A percentile compares a stretch with the other conserved stretches of the same genome.
Conservation (phyloP, 2,329 filamentous ascomycete species). For the Falciphora oryzae region DNA sequence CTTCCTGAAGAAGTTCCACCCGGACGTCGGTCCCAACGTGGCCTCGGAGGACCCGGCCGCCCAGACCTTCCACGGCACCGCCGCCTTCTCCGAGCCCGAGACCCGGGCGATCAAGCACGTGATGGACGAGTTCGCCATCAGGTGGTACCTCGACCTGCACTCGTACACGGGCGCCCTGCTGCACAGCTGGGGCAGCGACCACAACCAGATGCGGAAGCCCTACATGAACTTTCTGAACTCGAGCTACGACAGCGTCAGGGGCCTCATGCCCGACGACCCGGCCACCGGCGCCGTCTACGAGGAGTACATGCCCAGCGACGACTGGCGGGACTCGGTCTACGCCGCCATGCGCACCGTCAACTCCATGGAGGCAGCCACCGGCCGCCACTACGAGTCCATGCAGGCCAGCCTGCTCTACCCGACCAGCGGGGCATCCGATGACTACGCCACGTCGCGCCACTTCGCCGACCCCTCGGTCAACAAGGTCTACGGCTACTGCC, state of each 20-base stretch:
- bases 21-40: conserved; percentile 29
- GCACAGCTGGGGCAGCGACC: conserved; percentile 53
- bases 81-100: conserved; percentile 50
- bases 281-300: conserved; percentile 35
- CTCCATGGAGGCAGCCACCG: conserved; percentile 24
- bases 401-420: conserved; percentile 38
- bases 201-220: conserved; percentile 38
- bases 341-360: conserved; percentile 6
- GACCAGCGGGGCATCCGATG: conserved; percentile 38
- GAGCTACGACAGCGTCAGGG: conserved; percentile 33
- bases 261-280: conserved; percentile 11
- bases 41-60: conserved; percentile 36
- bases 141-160: conserved; percentile 56
- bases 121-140: conserved; percentile 42
- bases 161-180: conserved; percentile 46
- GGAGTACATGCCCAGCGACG: conserved; percentile 37
- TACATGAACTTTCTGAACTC: conserved; percentile 47
- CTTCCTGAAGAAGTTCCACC: conserved; percentile 37
- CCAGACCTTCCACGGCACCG: conserved; percentile 44
- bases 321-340: conserved; percentile 28
- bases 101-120: conserved; percentile 48
- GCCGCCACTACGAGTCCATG: conserved; percentile 30
- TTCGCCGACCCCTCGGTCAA: conserved; percentile 29
- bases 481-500: conserved; percentile 35
- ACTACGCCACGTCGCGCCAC: conserved; percentile 41